Base-by-base conservation (phyloP, 202 grass and related monocot genomes). In the Eragrostis tef region DNA sequence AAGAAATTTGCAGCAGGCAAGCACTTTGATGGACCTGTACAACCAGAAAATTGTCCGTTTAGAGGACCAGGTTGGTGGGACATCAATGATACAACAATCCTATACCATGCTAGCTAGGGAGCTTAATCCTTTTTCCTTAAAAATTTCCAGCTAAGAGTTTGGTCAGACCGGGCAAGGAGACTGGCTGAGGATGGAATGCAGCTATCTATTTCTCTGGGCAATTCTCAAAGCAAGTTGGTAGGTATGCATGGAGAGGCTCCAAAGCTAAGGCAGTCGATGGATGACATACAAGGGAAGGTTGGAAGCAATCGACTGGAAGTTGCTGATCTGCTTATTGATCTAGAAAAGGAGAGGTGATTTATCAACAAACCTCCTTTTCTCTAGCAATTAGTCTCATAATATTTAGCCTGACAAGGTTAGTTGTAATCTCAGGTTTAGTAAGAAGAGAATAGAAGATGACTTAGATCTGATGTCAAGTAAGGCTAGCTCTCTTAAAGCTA, bases 291-390 rank as follows among this genome's bases (percentile, higher is more conserved):
- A 78, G 80, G 57, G 5, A 93, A 88, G 57, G 60, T 84, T 39
- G 88, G 90, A 71, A 90, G 54, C 63, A 88, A 87, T 79, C 87
- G 87, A 56, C 26, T 47, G 16, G 84, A 88, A 81, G 87, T 89
- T 73, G 82, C 87, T 25, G 59, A 88, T 80, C 68, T 97, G 44
- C 87, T 97, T 44, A 87, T 88, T 78, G 87, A 97, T 51, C 41
- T 93, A 83, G 91, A 97, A 79, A 84, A 91, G 48, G 94, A 97
- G 82, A 93, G 94, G 94, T 97, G 80, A 17, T 73, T 34, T 76
- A 77, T 61, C 36, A 54, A 44, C 19, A 6, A 70, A 82, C 15
- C 3, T 70, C 63, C 63, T 77, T 8, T 44, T 10, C 10, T 24
- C 17, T 11, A 74, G 43, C 21, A 25, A 36, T 34, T 75, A 53